These are phyloP conservation scores for Fusarium sp. DNA, from an alignment of 2,329 filamentous ascomycete genomes.

Conservation along the genomic window DNA sequence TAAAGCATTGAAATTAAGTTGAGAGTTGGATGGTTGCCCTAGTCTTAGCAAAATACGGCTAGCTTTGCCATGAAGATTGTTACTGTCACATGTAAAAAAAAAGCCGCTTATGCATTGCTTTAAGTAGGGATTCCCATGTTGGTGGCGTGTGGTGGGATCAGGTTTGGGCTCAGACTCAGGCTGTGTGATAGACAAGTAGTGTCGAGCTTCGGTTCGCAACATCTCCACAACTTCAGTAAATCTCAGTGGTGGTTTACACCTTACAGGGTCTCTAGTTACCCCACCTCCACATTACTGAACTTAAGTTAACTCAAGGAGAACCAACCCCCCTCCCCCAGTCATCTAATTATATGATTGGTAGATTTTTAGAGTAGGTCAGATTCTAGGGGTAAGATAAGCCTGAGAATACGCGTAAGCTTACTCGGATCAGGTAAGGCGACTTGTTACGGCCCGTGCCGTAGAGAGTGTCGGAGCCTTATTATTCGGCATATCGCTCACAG, in stretches of 20 bases:
- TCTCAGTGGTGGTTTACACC: not conserved
- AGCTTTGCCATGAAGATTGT: too few relatives aligned
- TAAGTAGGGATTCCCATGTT: too few relatives aligned
- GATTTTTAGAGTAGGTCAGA: not conserved
- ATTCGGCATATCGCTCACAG: not conserved
- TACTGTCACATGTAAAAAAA: not conserved
- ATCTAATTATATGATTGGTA: not conserved
- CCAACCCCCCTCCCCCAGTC: not conserved
- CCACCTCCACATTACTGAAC: too few relatives aligned
- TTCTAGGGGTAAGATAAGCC: not conserved
- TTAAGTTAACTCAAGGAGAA: too few relatives aligned
- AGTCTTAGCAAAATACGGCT: too few relatives aligned
- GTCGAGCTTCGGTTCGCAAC: not conserved
- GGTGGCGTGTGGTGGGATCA: too few relatives aligned
- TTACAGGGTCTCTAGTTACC: not conserved
- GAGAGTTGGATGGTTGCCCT: too few relatives aligned
- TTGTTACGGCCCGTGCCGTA: not conserved
- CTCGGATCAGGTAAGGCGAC: not conserved
- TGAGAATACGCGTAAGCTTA: not conserved
- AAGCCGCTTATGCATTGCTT: not conserved
- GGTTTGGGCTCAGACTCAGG: too few relatives aligned
- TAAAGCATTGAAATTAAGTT: too few relatives aligned
- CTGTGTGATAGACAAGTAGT: too few relatives aligned
- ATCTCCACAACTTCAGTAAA: constrained; percentile 1
- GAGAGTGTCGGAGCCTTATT: not conserved